Percentiles rank a stretch among this genome's conserved stretches.
These are phyloP conservation scores for Penicillium taxi DNA, from an alignment of 495 filamentous ascomycete species.

Conservation along the genomic window DNA sequence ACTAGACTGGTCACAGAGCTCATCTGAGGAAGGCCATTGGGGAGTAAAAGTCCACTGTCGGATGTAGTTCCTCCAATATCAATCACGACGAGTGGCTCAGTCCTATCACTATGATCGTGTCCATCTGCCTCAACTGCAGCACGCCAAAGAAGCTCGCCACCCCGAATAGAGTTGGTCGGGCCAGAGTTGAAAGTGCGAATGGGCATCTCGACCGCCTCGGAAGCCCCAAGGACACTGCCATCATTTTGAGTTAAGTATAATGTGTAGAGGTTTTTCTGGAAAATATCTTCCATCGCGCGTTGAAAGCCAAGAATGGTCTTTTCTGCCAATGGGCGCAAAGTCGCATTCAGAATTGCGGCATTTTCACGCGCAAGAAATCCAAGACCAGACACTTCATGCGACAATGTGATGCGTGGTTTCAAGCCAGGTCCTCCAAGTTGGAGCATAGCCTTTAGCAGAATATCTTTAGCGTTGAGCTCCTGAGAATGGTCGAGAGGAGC, in stretches of 20 bases:
- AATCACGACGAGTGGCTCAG: conserved; percentile 28
- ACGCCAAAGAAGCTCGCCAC: conserved; percentile 37
- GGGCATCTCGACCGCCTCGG: conserved; percentile 36
- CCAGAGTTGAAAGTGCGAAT: conserved; percentile 46
- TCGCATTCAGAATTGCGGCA: conserved; percentile 46
- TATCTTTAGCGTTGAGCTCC: conserved; percentile 7
- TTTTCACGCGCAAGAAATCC: conserved; percentile 47
- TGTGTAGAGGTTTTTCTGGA: conserved; percentile 21
- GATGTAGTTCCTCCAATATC: conserved; percentile 47
- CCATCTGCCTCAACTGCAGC: conserved; percentile 21
- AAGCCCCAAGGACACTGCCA: conserved; percentile 39
- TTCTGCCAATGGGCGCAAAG: conserved; percentile 37
- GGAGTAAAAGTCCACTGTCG: conserved; percentile 39
- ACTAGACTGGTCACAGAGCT: conserved; percentile 33
- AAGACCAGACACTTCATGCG: conserved; percentile 38
- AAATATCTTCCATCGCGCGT: conserved; percentile 31
- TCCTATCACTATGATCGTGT: conserved; percentile 7
- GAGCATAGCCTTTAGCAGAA: conserved; percentile 3
- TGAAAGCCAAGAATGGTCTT: conserved; percentile 37
- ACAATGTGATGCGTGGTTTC: conserved; percentile 17
- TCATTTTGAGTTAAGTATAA: conserved; percentile 48
- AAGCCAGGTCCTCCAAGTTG: not conserved
- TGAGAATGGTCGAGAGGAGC: conserved; percentile 42
- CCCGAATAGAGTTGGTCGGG: conserved; percentile 46
- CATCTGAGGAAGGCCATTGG: conserved; percentile 39